Evolutionary conservation across 768 basidiomycete species (phyloP), one percentile per base, ranked within the genome.

Genomic region (Tylopilus subfusipes): DNA sequence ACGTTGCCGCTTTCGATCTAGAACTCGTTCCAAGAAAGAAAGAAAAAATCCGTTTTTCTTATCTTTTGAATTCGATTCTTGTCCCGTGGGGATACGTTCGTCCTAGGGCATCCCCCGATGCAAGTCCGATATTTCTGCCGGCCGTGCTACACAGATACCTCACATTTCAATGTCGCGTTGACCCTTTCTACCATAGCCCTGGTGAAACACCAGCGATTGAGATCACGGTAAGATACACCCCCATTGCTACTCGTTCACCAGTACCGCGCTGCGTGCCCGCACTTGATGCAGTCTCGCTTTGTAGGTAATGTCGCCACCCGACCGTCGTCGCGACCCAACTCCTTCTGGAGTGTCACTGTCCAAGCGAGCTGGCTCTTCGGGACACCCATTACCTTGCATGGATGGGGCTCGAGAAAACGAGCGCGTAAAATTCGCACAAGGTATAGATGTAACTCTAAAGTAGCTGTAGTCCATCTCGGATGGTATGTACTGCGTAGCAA

Each of bases 361-460:
- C 25, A 27, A 27, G 7, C 25, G 25, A 27, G 25, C 4, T 27
- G 25, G n/a, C 7, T 27, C 25, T 27, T 27, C 25, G 13, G 2
- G 33, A 34, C 33, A 6, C 33, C 33, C 13, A 34, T 5, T 14
- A 34, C 13, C 14, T 34, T 14, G 33, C 13, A 16, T 34, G 33
- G 16, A 34, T 34, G 14, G 34, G 31, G 33, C 40, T 44, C 29
- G 24, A 12, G 10, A 12, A 45, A 54, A 54, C 39, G 57, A 52
- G 52, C 42, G 45, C 50, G 45, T 42, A 43, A 48, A n/a, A 58
- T 44, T 45, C 43, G n/a, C 61, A 63, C 44, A 52, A 39, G 61
- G 58, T 63, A 58, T 68, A 63, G 53, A 56, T 54, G 43, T 60
- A 60, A 52, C 50, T 65, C 65, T 69, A 69, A 48, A 51, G 57